These are phyloP conservation scores for Collybiopsis luxurians DNA, from an alignment of 768 basidiomycete species.

Conservation along the genomic window DNA sequence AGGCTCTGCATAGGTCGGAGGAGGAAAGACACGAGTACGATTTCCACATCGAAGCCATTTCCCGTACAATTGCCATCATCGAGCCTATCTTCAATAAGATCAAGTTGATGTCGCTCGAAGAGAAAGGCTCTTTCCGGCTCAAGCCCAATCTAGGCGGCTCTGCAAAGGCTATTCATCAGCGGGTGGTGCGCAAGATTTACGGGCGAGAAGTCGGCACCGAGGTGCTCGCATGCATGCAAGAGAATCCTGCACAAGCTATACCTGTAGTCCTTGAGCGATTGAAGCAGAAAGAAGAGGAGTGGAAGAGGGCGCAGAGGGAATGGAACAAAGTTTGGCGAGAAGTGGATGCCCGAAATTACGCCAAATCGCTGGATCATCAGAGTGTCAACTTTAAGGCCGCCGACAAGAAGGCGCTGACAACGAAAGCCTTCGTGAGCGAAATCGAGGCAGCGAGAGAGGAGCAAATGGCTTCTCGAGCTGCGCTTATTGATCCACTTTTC, in stretches of 20 bases:
- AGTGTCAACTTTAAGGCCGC: conserved; percentile 84
- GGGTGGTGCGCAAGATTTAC: conserved; percentile 97
- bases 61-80: conserved; percentile 84
- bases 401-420: conserved; percentile 82
- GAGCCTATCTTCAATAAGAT: conserved; percentile 93
- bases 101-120: conserved; percentile 71
- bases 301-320: conserved; percentile 95
- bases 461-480: conserved; percentile 73
- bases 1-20: conserved; percentile 92
- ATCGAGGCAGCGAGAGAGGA: conserved; percentile 84
- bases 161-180: conserved; percentile 86
- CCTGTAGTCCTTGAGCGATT: conserved; percentile 87
- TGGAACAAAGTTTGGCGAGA: conserved; percentile 99
- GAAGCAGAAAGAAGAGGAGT: conserved; percentile 97
- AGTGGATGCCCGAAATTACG: conserved; percentile 91
- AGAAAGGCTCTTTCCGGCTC: conserved; percentile 76
- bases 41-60: conserved; percentile 95
- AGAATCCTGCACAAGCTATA: conserved; percentile 83
- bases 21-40: conserved; percentile 99
- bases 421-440: conserved; percentile 77
- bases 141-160: conserved; percentile 87
- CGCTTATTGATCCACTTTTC: conserved; percentile 52
- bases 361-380: conserved; percentile 92
- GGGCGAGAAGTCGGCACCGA: conserved; percentile 82
- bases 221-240: conserved; percentile 86